Conservation (phyloP, 2,329 filamentous ascomycete genomes). For the Emydomyces testavorans region DNA sequence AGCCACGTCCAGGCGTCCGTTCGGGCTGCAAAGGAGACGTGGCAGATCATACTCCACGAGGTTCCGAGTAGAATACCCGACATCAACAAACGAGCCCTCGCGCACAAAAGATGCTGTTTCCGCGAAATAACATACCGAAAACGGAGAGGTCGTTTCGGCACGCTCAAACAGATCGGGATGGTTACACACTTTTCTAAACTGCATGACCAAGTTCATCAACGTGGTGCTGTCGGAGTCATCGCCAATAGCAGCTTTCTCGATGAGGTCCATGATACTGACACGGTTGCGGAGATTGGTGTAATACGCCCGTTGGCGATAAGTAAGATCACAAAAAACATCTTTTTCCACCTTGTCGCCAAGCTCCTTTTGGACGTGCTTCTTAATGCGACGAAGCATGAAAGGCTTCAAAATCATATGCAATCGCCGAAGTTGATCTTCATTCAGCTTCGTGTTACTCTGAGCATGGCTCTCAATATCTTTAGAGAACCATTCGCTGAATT, state of each 20-base stretch:
- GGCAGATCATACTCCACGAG: conserved; percentile 76
- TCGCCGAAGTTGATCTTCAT: conserved; percentile 92
- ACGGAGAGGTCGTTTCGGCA: conserved; percentile 78
- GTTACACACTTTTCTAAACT: conserved; percentile 98
- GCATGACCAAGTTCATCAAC: conserved; percentile 98
- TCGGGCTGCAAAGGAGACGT: conserved; percentile 67
- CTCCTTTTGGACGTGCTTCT: conserved; percentile 99
- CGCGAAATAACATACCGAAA: conserved; percentile 74
- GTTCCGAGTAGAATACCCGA: conserved; percentile 79
- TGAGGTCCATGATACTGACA: conserved; percentile 96
- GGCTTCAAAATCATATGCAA: conserved; percentile 98
- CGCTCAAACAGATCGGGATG: conserved; percentile 95
- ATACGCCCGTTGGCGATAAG: conserved; percentile 87
- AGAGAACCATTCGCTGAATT: conserved; percentile 45
- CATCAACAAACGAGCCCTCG: conserved; percentile 66
- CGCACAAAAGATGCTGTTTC: conserved; percentile 92
- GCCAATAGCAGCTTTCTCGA: conserved; percentile 89
- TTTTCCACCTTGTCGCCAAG: conserved; percentile 97
- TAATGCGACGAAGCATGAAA: conserved; percentile 98
- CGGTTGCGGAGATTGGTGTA: conserved; percentile 89
- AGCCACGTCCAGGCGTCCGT: conserved; percentile 62
- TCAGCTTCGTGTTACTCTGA: conserved; percentile 98
- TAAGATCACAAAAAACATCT: conserved; percentile 92
- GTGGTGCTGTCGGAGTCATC: conserved; percentile 93
- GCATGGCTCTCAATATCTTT: conserved; percentile 84